A percentile compares a stretch with the other conserved stretches of the same genome.
Conservation (phyloP, 2,329 filamentous ascomycete species). For the Neonectria sp. region DNA sequence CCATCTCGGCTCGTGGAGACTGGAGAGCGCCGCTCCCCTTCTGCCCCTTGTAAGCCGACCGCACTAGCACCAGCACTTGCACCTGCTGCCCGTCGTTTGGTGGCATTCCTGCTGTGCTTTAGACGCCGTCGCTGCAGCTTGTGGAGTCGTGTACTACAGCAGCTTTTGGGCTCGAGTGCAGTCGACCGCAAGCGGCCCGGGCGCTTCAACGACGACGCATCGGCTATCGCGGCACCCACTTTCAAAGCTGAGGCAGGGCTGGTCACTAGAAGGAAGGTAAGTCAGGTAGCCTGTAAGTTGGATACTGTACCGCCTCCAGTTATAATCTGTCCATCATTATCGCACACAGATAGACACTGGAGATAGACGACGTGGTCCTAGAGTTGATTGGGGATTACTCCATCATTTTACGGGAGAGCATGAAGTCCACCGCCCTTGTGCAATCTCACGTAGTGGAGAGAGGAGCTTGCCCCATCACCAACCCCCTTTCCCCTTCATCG, state of each 20-base stretch:
- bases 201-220: slow-evolving; percentile 28
- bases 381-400: slow-evolving; percentile 11
- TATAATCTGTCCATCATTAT: not conserved
- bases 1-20: not conserved
- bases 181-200: slow-evolving; percentile 9
- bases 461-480: slow-evolving; percentile 9
- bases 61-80: not conserved
- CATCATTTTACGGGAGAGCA: slow-evolving; percentile 15
- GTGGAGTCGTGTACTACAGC: not conserved
- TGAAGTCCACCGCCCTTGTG: slow-evolving; percentile 8
- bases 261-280: not conserved
- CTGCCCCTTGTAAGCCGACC: slow-evolving; percentile 6
- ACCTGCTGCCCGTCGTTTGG: not conserved
- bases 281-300: not conserved
- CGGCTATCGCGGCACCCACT: slow-evolving; percentile 26
- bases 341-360: not conserved
- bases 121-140: not conserved
- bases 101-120: not conserved
- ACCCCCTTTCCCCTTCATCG: slow-evolving; percentile 6
- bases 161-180: not conserved
- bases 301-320: not conserved
- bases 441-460: slow-evolving; percentile 13
- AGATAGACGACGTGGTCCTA: slow-evolving; percentile 5
- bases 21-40: slow-evolving; percentile 9
- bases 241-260: not conserved